A percentile compares a stretch with the other conserved stretches of the same genome.
These are phyloP conservation scores for Malus hybrid DNA, from an alignment of 331 rosid genomes.

Conservation along the genomic window DNA sequence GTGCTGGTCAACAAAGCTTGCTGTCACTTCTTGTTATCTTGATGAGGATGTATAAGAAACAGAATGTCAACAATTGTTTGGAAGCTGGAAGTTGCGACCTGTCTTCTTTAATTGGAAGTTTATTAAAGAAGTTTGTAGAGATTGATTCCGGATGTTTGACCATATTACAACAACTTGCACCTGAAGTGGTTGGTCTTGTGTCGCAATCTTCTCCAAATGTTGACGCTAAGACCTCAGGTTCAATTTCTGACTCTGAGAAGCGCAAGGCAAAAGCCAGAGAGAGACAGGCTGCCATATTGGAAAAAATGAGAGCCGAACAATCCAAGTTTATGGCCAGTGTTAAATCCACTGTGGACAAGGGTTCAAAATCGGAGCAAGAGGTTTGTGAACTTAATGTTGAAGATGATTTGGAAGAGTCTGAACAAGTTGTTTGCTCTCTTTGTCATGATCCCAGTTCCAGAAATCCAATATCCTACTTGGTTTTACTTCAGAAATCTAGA, in stretches of 20 bases:
- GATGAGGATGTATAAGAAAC: constrained; percentile 64
- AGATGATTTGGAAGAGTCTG: constrained; percentile 45
- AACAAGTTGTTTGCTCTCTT: constrained; percentile 79
- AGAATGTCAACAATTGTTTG: constrained; percentile 33
- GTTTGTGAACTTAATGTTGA: constrained; percentile 25
- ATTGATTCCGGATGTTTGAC: constrained; percentile 64
- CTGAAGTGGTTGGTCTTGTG: constrained; percentile 49
- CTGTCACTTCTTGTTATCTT: constrained; percentile 78
- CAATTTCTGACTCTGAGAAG: constrained; percentile 74
- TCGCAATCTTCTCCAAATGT: constrained; percentile 36
- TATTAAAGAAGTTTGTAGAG: constrained; percentile 84
- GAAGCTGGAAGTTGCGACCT: constrained; percentile 68
- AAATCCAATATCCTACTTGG: constrained; percentile 63
- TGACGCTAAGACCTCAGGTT: constrained; percentile 28
- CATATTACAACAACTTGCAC: constrained; percentile 67
- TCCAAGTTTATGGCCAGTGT: constrained; percentile 78
- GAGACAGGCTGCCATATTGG: constrained; percentile 94
- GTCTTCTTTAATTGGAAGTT: constrained; percentile 53
- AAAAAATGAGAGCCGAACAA: constrained; percentile 90
- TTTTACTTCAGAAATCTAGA: constrained; percentile 92
- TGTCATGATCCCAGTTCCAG: constrained; percentile 78
- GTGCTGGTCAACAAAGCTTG: constrained; percentile 67
- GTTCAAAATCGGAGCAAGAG: constrained; percentile 44
- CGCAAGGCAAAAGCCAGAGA: constrained; percentile 94
- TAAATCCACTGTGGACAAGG: constrained; percentile 49